These are phyloP conservation scores for Mentha longifolia DNA, from an alignment of 257 asterid genomes.

Conservation along the genomic window DNA sequence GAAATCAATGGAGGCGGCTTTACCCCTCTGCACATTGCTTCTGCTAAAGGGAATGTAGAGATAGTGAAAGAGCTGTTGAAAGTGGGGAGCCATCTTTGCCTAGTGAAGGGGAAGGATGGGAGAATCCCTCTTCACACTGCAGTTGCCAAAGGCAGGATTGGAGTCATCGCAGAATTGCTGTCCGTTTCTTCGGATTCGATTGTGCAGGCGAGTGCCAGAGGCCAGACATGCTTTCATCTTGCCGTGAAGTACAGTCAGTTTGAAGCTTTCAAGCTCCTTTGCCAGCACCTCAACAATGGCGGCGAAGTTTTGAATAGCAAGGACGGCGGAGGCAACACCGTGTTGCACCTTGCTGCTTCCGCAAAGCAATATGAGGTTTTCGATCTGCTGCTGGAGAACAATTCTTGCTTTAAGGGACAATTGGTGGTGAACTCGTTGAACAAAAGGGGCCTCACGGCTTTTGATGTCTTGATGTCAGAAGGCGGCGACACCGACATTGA, in stretches of 20 bases:
- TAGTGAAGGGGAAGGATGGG: conserved; percentile 40
- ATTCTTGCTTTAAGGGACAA: conserved; percentile 21
- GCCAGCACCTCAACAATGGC: conserved; percentile 14
- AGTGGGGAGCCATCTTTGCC: conserved; percentile 37
- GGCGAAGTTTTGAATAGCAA: conserved; percentile 36
- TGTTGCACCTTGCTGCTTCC: conserved; percentile 56
- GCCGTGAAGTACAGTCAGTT: conserved; percentile 41
- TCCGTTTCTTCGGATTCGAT: conserved; percentile 30
- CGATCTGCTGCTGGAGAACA: conserved; percentile 44
- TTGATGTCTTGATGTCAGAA: conserved; percentile 41
- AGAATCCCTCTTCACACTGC: conserved; percentile 53
- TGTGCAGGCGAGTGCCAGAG: conserved; percentile 40
- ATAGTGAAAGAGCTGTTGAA: conserved; percentile 42
- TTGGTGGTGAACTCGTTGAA: conserved; percentile 51
- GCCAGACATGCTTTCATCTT: conserved; percentile 45
- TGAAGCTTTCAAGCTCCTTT: conserved; percentile 38
- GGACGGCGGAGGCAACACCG: conserved; percentile 51
- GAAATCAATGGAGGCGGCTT: conserved; percentile 40
- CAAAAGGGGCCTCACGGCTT: conserved; percentile 50
- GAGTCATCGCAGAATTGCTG: conserved; percentile 36
- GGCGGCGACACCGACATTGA: conserved; percentile 53
- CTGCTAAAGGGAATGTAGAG: conserved; percentile 43
- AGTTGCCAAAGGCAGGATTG: conserved; percentile 37
- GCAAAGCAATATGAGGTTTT: conserved; percentile 58
- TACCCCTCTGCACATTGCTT: conserved; percentile 47